Conservation (phyloP, 768 basidiomycete genomes). For the Russula compacta region DNA sequence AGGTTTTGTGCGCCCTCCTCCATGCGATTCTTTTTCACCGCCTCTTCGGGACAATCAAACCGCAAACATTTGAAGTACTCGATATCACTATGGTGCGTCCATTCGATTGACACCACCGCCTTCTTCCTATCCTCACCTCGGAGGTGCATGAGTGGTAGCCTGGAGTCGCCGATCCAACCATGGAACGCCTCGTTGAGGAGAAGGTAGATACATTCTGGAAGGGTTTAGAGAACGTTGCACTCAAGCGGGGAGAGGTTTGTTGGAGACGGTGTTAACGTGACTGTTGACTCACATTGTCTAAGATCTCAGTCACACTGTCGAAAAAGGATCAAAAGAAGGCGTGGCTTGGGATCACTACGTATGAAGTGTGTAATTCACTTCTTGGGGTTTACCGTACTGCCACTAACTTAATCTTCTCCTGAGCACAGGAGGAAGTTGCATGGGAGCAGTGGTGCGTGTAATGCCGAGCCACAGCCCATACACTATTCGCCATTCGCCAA, state of each 20-base stretch:
- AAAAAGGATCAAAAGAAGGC: constrained; percentile 70
- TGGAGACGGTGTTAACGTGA: neutral
- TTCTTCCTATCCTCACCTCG: neutral
- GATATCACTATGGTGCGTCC: constrained; percentile 72
- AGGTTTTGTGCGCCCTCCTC: constrained; percentile 67
- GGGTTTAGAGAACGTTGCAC: constrained; percentile 52
- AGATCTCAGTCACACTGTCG: constrained; percentile 70
- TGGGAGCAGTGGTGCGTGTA: constrained; percentile 80
- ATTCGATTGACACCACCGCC: neutral
- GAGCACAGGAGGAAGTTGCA: constrained; percentile 62
- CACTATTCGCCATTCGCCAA: neutral
- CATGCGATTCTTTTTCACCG: constrained; percentile 80
- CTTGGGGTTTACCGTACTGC: neutral
- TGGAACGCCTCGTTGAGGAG: constrained; percentile 61
- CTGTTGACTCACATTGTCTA: neutral
- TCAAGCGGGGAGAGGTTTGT: constrained; percentile 61
- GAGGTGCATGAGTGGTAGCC: constrained; percentile 39
- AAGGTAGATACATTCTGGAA: constrained; percentile 78
- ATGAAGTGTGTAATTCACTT: constrained; percentile 26
- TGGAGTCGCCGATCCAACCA: constrained; percentile 64
- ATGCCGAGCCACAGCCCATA: neutral
- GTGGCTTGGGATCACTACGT: constrained; percentile 58
- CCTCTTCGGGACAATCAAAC: constrained; percentile 70
- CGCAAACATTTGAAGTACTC: constrained; percentile 66
- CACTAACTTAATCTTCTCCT: neutral